phyloP scores from a whole-genome alignment of 1,284 basidiomycete species.

The Somion occarium region DNA sequence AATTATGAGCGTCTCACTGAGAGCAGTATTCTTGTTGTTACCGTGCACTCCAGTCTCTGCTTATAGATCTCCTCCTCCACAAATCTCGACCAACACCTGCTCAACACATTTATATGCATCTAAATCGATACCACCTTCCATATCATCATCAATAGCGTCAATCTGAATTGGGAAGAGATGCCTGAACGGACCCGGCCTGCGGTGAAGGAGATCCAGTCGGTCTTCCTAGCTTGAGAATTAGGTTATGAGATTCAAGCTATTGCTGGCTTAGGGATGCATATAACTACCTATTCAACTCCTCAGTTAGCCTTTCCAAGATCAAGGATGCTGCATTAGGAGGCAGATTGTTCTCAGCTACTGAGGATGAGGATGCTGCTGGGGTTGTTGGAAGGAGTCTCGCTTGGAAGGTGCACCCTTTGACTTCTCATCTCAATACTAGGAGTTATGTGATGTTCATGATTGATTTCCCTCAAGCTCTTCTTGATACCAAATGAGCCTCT shows the following conservation, averaged over 20 bases:
- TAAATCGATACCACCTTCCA: too few relatives aligned
- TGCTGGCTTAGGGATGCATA: conserved; percentile 48
- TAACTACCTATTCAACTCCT: conserved; percentile 54
- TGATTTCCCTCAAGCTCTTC: conserved; percentile 45
- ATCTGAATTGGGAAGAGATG: too few relatives aligned
- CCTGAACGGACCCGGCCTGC: conserved; percentile 14
- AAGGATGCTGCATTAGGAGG: conserved; percentile 61
- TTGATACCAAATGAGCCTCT: conserved; percentile 55
- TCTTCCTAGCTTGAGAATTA: conserved; percentile 15
- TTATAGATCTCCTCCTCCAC: too few relatives aligned
- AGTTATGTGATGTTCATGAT: conserved; percentile 4
- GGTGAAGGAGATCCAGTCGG: conserved; percentile 19
- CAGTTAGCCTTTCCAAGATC: conserved; percentile 52
- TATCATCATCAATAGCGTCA: too few relatives aligned
- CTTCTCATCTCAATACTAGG: not conserved
- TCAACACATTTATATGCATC: too few relatives aligned
- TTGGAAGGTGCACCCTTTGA: conserved; percentile 60
- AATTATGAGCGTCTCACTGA: too few relatives aligned
- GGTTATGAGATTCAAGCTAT: conserved; percentile 11
- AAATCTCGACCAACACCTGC: too few relatives aligned
- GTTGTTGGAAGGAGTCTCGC: conserved; percentile 67
- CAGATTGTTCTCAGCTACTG: conserved; percentile 38
- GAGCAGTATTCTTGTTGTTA: too few relatives aligned
- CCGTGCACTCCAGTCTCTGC: too few relatives aligned
- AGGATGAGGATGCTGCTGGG: conserved; percentile 32